These are phyloP conservation scores for Aureoboletus auriporus DNA, from an alignment of 768 basidiomycete genomes.

Conservation along the genomic window DNA sequence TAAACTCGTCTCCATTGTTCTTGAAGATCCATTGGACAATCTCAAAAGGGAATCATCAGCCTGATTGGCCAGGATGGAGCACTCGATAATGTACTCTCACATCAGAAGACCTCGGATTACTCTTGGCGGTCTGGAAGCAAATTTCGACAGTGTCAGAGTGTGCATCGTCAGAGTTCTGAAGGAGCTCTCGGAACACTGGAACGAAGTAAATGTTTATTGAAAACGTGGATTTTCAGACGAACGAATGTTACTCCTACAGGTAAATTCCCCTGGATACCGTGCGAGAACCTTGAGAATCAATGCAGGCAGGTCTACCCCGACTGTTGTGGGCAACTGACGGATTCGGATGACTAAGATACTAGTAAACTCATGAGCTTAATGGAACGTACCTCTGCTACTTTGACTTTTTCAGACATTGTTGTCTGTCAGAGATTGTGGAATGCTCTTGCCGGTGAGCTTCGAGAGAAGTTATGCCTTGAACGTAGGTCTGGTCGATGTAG, in stretches of 20 bases:
- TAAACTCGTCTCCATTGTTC: constrained; percentile 89
- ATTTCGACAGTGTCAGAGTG: constrained; percentile 71
- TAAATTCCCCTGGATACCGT: constrained; percentile 90
- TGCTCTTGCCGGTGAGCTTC: background rate
- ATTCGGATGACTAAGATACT: background rate
- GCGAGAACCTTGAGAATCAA: constrained; percentile 93
- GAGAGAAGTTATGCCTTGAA: no score
- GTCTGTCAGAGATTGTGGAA: background rate
- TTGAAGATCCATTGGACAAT: constrained; percentile 78
- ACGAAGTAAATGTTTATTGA: background rate
- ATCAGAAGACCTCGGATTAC: constrained; percentile 43
- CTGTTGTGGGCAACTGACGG: constrained; percentile 30
- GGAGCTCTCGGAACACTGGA: constrained; percentile 67
- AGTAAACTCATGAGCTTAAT: no score
- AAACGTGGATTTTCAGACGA: background rate
- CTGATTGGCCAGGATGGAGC: constrained; percentile 11
- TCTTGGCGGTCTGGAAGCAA: constrained; percentile 59
- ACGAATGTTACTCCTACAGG: constrained; percentile 37
- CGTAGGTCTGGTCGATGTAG: no score
- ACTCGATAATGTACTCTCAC: constrained; percentile 50
- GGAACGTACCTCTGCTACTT: background rate
- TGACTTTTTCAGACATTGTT: background rate
- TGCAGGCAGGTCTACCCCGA: constrained; percentile 88
- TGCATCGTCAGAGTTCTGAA: constrained; percentile 95
- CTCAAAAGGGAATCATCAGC: constrained; percentile 31